Evolutionary conservation across 2,329 filamentous ascomycete species (phyloP), one percentile per base, ranked within the genome.

Genomic region (Didymosphaeria variabile): DNA sequence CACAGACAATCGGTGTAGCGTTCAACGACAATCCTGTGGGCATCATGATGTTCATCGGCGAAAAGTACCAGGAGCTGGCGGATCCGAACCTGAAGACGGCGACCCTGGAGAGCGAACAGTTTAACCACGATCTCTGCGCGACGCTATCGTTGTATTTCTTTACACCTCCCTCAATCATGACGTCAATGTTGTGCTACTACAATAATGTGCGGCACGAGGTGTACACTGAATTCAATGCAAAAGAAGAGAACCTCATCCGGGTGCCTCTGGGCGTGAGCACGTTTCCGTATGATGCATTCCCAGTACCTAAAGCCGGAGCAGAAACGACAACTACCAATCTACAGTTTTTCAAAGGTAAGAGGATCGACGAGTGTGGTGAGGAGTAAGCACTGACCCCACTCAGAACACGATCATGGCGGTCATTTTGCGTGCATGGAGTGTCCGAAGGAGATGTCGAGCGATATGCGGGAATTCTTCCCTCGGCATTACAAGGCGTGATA

Each of bases 1-100:
- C 81, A 19, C 79, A 81, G 44, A 83, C 79, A 0, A 77, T 83
- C 21, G 79, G 79, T 2, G 73, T 79, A 36, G 78, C 76, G 19
- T 71, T 81, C 53, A 73, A 79, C 29, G 81, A 82, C 59, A 81
- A 78, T 53, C 81, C 80, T 0, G 67, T 83, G 2, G 81, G 81
- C 0, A 77, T 81, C 45, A 72, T 82, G 68, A 77, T 79, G 52
- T 83, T 79, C 65, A 72, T 83, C 0, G 81, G 79, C 1, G 79
- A 83, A 61, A 82, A 83, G 68, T 79, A 79, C 59, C 67, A 76
- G 36, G 79, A 81, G 66, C 70, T 78, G 6, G 69, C 76, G 13
- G 73, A 78, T 53, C 76, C 78, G 15, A 65, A 56, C 15, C 56
- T 68, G 8, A 62, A 63, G 21, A 65, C 71, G n/a, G 67, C 69